These are phyloP conservation scores for Russula abietina DNA, from an alignment of 768 basidiomycete genomes.

Conservation along the genomic window DNA sequence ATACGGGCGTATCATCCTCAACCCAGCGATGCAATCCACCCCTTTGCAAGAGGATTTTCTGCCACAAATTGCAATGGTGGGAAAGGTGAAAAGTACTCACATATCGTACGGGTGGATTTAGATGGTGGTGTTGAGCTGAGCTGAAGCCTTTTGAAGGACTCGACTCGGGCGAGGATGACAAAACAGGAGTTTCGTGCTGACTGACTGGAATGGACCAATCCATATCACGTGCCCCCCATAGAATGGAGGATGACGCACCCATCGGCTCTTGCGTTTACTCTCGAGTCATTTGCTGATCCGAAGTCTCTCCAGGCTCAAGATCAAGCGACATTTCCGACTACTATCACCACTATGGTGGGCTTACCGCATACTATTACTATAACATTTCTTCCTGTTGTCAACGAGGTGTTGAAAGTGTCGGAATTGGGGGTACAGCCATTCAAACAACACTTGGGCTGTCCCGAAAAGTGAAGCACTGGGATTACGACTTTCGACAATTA, in stretches of 20 bases:
- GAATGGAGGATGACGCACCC: neutral
- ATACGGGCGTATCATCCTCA: conserved; percentile 7
- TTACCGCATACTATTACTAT: neutral
- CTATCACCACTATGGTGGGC: no score
- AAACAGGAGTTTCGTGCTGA: conserved; percentile 11
- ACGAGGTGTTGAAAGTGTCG: neutral
- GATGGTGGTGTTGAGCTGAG: neutral
- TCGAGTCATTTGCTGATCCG: conserved; percentile 1
- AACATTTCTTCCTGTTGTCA: neutral
- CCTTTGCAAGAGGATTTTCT: neutral
- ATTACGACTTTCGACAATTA: no score
- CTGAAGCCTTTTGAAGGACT: conserved; percentile 6
- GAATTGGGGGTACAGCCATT: neutral
- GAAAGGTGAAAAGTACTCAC: conserved; percentile 8
- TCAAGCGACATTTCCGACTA: neutral
- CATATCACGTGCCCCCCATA: conserved; percentile 1
- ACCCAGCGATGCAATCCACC: conserved; percentile 6
- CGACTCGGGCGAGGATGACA: conserved; percentile 8
- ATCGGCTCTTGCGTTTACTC: neutral
- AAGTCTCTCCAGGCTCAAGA: neutral
- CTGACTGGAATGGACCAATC: neutral
- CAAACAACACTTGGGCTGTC: no score
- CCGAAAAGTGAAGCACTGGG: no score
- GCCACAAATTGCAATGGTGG: neutral
- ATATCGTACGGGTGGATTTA: neutral